phyloP scores from a whole-genome alignment of 2,329 filamentous ascomycete genomes.

The Aureobasidium leucospermi region DNA sequence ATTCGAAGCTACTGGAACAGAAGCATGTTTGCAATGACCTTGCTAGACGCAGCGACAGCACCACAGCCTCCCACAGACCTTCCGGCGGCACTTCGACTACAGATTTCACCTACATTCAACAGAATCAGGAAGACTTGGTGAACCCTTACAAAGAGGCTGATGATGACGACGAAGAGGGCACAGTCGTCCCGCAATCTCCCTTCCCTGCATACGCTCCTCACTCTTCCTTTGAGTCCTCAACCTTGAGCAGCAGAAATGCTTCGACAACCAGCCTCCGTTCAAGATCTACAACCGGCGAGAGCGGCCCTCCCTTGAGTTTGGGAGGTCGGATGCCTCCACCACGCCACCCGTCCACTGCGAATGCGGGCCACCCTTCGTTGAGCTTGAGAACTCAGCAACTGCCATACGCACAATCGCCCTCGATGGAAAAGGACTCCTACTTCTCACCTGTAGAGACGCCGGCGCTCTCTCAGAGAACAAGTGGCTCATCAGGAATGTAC shows the following conservation, averaged over 20 bases:
- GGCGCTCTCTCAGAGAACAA: slow-evolving; percentile 66
- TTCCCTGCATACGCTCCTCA: slow-evolving; percentile 26
- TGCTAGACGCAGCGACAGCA: slow-evolving; percentile 4
- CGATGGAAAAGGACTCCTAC: slow-evolving; percentile 69
- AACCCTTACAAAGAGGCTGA: slow-evolving; percentile 69
- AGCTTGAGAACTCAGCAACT: slow-evolving; percentile 61
- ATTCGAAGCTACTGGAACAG: slow-evolving; percentile 15
- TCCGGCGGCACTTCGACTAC: slow-evolving; percentile 50
- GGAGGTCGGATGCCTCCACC: slow-evolving; percentile 46
- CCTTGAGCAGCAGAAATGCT: slow-evolving; percentile 53
- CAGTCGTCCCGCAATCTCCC: slow-evolving; percentile 21
- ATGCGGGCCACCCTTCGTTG: slow-evolving; percentile 42
- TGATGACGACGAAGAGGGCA: slow-evolving; percentile 38
- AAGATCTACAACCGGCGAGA: slow-evolving; percentile 69
- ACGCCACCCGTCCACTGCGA: slow-evolving; percentile 60
- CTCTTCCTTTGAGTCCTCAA: slow-evolving; percentile 39
- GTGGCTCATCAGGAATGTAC: slow-evolving; percentile 64
- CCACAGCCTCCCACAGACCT: slow-evolving; percentile 22
- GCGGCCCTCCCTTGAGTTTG: slow-evolving; percentile 41
- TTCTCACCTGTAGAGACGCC: slow-evolving; percentile 87
- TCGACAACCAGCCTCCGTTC: slow-evolving; percentile 69
- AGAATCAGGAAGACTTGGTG: slow-evolving; percentile 58
- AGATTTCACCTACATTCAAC: slow-evolving; percentile 74
- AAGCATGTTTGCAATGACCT: slow-evolving; percentile 14
- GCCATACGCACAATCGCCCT: slow-evolving; percentile 45